These are phyloP conservation scores for Fusarium sp. DNA, from an alignment of 2,329 filamentous ascomycete genomes.

Conservation along the genomic window DNA sequence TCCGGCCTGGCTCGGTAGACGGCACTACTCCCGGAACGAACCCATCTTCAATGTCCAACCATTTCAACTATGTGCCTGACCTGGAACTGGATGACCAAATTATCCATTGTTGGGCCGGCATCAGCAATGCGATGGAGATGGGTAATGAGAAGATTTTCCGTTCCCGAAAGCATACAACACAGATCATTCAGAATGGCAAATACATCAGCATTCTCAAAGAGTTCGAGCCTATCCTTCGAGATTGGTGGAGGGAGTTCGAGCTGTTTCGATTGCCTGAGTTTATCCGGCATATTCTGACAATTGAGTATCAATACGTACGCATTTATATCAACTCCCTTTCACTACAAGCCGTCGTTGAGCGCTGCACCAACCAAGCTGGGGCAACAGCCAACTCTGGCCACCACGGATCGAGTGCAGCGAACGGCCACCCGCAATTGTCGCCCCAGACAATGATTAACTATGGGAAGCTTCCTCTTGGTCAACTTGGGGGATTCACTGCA, in stretches of 20 bases:
- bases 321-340: constrained; percentile 96
- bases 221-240: constrained; percentile 80
- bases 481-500: constrained; percentile 72
- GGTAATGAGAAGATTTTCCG: constrained; percentile 91
- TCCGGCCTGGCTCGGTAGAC: constrained; percentile 64
- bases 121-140: constrained; percentile 91
- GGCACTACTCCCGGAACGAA: constrained; percentile 72
- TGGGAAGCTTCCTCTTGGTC: constrained; percentile 72
- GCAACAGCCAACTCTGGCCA: constrained; percentile 56
- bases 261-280: constrained; percentile 76
- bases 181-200: constrained; percentile 86
- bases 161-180: constrained; percentile 87
- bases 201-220: constrained; percentile 86
- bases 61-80: constrained; percentile 75
- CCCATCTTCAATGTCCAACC: constrained; percentile 66
- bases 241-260: constrained; percentile 88
- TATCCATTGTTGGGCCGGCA: constrained; percentile 91
- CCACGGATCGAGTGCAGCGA: constrained; percentile 51
- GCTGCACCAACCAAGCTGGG: constrained; percentile 79
- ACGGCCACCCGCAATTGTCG: constrained; percentile 59
- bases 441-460: constrained; percentile 75
- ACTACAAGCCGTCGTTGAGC: constrained; percentile 92
- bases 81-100: constrained; percentile 76
- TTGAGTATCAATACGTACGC: constrained; percentile 95
- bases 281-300: constrained; percentile 82